Evolutionary conservation across 129 eudicot genomes (phyloP).

Genomic region (Cynara cardunculus): DNA sequence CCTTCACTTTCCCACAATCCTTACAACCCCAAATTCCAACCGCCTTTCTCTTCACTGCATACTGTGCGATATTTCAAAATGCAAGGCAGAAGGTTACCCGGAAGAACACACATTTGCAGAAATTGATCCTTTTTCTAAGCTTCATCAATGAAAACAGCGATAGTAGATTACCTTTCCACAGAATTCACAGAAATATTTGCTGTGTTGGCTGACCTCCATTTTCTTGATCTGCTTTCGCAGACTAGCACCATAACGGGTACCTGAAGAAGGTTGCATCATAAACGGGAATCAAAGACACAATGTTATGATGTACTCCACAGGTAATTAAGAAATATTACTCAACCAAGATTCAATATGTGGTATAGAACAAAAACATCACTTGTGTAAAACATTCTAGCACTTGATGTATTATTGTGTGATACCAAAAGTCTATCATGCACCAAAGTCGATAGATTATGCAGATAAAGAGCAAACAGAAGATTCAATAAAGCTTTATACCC

Average conservation of each 20-base stretch:
- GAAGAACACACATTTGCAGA: neutral
- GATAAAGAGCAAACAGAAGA: neutral
- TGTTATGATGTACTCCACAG: neutral
- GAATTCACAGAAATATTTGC: conserved; percentile 88
- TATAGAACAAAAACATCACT: neutral
- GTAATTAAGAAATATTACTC: neutral
- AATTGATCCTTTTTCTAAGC: neutral
- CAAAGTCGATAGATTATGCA: neutral
- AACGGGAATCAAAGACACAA: neutral
- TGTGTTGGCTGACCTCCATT: conserved; percentile 93
- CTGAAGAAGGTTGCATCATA: conserved; percentile 18
- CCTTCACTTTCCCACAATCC: conserved; percentile 96
- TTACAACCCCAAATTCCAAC: conserved; percentile 99
- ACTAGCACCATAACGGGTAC: conserved; percentile 99
- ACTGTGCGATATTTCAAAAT: conserved; percentile 38
- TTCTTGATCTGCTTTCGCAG: conserved; percentile 95
- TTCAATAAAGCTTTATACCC: neutral
- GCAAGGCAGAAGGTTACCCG: neutral
- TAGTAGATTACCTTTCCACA: conserved; percentile 68
- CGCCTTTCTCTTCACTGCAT: conserved; percentile 91
- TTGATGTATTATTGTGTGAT: neutral
- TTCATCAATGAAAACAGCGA: neutral
- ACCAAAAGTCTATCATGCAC: neutral
- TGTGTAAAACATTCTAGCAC: neutral
- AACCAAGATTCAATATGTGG: neutral